Base-by-base conservation (phyloP, 2,329 filamentous ascomycete genomes). In the Colletotrichum cuscutae region DNA sequence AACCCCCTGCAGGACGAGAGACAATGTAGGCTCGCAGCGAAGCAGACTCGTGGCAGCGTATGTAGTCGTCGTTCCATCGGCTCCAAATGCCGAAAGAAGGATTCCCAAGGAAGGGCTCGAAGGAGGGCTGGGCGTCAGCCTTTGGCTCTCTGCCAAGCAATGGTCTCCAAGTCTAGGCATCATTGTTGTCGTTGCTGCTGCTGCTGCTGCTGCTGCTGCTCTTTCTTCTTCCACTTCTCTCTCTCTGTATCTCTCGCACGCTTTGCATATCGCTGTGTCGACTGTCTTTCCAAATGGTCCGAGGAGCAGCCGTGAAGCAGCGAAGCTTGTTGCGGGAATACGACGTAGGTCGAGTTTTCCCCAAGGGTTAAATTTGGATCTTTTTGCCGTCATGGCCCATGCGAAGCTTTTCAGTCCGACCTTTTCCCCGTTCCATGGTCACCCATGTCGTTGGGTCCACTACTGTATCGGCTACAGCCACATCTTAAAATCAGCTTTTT, bases 391-490 rank as follows among this genome's bases (percentile, higher is more conserved):
- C 62, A 57, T 56, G 52, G 53, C 19, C 28, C 62, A 57, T 42
- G 52, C 35, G 19, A 49, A 19, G 52, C n/a, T 54, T 22, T 61
- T 37, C 32, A 24, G 56, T 46, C 24, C 24, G 24, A 60, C 46
- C 24, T 46, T 58, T 61, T 67, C 46, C 63, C 46, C 67, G 30
- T 49, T 68, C n/a, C 56, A 37, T 49, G 56, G 68, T 24, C 53
- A 68, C 54, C 70, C 65, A 69, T 69, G 59, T 49, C 65, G 46
- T 49, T 37, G 60, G 66, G 42, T 53, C 71, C 66, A 72, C 71
- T n/a, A 65, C 54, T 60, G 60, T 61, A 57, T 70, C 71, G 66
- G 71, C 71, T 71, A 65, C 66, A 35, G 66, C 60, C 67, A 70
- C 71, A 73, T 70, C 60, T 61, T 37, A 60, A 70, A 65, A 65